Base-by-base conservation (phyloP, 2,329 filamentous ascomycete genomes). In the Mycosphaerella sp. region DNA sequence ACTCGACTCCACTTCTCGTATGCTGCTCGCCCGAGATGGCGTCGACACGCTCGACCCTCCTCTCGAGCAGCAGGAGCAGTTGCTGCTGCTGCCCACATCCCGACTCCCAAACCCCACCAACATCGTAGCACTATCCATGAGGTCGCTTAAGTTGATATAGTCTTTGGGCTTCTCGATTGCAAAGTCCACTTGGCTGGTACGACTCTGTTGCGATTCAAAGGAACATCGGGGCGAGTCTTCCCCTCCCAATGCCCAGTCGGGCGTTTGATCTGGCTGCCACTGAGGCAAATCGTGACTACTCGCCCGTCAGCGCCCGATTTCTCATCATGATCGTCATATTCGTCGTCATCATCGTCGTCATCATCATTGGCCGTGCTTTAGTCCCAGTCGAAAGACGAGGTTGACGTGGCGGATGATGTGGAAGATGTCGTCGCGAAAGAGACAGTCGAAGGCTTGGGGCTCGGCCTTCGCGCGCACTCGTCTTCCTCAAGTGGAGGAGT, bases 171-270 rank as follows among this genome's bases (percentile, higher is more conserved):
- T 54, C 27, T 54, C 52, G 32, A 54, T 54, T 21, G 44, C 37
- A 34, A 54, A 54, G 17, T 44, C 43, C 6, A 50, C 44, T 25
- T 49, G 45, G 14, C 44, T 48, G 4, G 16, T 27, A 17, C 3
- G 10, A 32, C 45, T 49, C 8, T 18, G 45, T 28, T 50, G 47
- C 12, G 51, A 54, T 32, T 56, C 54, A 18, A 54, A 48, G 36
- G 46, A 50, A 28, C 47, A 56, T 14, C 54, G 30, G 10, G 54
- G 54, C 8, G 54, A 53, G 35, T 53, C 51, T 25, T 55, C 53
- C n/a, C 50, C 54, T 14, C 36, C 28, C 21, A 34, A 25, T 14
- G 53, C 53, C 45, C 53, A 53, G 18, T 50, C 51, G 27, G 51
- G 51, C 21, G 51, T 53, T 30, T 53, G 43, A 32, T 51, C 47